Conservation (phyloP, 495 filamentous ascomycete genomes). For the Podospora sp. region DNA sequence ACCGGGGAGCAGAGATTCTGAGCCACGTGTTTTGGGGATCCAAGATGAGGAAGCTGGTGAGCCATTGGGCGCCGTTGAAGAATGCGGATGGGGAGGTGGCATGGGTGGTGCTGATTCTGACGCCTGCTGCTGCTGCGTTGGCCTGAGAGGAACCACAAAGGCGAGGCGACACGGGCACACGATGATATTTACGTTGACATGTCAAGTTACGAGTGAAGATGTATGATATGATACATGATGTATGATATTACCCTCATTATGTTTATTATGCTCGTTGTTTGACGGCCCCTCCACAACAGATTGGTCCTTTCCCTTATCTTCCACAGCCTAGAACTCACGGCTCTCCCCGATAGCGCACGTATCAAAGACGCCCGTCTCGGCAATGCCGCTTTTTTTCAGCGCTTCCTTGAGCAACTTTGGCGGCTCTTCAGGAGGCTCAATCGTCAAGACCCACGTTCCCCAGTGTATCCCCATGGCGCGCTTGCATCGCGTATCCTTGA, state of each 20-base stretch:
- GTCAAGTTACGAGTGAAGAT: neutral
- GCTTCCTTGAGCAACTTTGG: conserved; percentile 74
- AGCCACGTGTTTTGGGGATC: conserved; percentile 26
- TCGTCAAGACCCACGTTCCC: conserved; percentile 86
- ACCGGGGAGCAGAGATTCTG: conserved; percentile 30
- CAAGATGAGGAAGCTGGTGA: conserved; percentile 48
- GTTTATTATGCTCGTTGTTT: neutral
- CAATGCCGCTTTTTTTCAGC: conserved; percentile 64
- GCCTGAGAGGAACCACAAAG: neutral
- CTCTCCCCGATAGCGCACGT: conserved; percentile 84
- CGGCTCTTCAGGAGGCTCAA: conserved; percentile 82
- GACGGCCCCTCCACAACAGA: neutral
- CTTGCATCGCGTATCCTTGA: conserved; percentile 80
- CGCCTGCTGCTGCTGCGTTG: conserved; percentile 22
- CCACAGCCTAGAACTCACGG: conserved; percentile 59
- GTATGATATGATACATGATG: neutral
- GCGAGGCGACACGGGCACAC: neutral
- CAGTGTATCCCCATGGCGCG: conserved; percentile 89
- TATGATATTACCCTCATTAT: neutral
- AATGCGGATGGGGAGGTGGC: conserved; percentile 49
- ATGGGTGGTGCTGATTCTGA: conserved; percentile 51
- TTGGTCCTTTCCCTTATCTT: neutral
- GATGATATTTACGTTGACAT: neutral
- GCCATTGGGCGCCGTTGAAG: conserved; percentile 59
- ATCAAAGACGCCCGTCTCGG: conserved; percentile 80